Evolutionary conservation across 352 stramenopile species (phyloP).

Genomic region (Phytopythium ostracodes): DNA sequence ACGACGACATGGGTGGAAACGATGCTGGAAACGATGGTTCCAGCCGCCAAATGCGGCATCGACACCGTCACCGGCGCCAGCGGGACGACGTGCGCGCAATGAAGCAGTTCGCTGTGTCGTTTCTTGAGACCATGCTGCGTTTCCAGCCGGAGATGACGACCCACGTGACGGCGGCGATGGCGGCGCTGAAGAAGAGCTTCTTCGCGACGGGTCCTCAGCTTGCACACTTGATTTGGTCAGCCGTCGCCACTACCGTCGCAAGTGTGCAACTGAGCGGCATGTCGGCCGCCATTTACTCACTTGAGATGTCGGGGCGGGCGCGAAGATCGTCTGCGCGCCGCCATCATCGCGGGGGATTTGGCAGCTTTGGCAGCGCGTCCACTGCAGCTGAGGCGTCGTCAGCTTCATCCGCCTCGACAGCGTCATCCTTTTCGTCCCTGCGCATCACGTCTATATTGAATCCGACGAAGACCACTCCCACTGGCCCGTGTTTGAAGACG

Average conservation of each 20-base stretch:
- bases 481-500: slow-evolving; percentile 45
- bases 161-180: slow-evolving; percentile 44
- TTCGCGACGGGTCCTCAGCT: slow-evolving; percentile 65
- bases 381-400: slow-evolving; percentile 8
- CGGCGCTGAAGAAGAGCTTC: slow-evolving; percentile 63
- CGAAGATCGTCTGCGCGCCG: slow-evolving; percentile 1
- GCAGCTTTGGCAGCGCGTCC: slow-evolving; percentile 9
- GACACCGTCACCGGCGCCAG: slow-evolving; percentile 3
- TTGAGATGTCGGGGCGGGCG: slow-evolving; percentile 18
- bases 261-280: slow-evolving; percentile 69
- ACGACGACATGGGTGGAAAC: slow-evolving; percentile 5
- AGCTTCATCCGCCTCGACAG: slow-evolving; percentile 10
- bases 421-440: slow-evolving; percentile 61
- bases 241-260: slow-evolving; percentile 55
- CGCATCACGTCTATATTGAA: slow-evolving; percentile 69
- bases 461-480: slow-evolving; percentile 12
- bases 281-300: slow-evolving; percentile 57
- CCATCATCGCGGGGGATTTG: slow-evolving; percentile 2
- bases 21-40: not conserved
- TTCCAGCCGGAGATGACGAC: slow-evolving; percentile 62
- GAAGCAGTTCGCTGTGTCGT: slow-evolving; percentile 71
- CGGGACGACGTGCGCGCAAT: slow-evolving; percentile 59
- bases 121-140: slow-evolving; percentile 56
- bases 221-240: slow-evolving; percentile 74
- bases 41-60: not conserved